phyloP scores from a whole-genome alignment of 1,284 basidiomycete genomes.

The Puccinia hordei region DNA sequence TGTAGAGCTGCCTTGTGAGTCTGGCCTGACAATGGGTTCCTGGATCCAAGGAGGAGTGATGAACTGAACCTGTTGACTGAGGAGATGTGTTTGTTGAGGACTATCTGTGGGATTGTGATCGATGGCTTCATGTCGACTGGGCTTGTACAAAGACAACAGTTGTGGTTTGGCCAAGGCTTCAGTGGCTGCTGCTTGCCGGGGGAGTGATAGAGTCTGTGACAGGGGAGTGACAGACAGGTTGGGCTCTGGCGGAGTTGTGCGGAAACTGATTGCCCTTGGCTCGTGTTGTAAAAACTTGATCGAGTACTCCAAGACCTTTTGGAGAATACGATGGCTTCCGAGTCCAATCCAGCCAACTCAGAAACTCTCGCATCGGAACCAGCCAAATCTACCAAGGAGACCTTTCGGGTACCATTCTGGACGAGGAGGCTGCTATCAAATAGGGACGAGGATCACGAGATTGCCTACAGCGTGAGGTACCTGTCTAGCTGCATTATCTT shows the following conservation, averaged over 20 bases:
- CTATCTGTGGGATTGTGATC: neutral
- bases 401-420: conserved; percentile 3
- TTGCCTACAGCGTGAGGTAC: conserved; percentile 21
- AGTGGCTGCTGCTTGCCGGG: no score
- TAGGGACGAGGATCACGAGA: conserved; percentile 16
- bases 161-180: no score
- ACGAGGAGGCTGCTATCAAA: conserved; percentile 13
- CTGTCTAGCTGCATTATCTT: neutral
- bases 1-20: neutral
- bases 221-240: no score
- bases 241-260: no score
- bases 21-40: neutral
- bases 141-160: no score
- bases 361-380: neutral
- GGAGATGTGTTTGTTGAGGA: neutral
- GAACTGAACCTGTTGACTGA: neutral
- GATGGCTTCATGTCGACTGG: neutral
- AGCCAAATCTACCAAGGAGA: neutral
- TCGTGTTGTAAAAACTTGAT: no score
- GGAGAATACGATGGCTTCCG: no score
- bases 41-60: neutral
- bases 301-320: no score
- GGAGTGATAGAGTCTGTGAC: no score
- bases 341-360: neutral
- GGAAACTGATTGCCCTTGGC: no score